These are phyloP conservation scores for Pterula multifida DNA, from an alignment of 1,284 basidiomycete genomes.

Conservation along the genomic window DNA sequence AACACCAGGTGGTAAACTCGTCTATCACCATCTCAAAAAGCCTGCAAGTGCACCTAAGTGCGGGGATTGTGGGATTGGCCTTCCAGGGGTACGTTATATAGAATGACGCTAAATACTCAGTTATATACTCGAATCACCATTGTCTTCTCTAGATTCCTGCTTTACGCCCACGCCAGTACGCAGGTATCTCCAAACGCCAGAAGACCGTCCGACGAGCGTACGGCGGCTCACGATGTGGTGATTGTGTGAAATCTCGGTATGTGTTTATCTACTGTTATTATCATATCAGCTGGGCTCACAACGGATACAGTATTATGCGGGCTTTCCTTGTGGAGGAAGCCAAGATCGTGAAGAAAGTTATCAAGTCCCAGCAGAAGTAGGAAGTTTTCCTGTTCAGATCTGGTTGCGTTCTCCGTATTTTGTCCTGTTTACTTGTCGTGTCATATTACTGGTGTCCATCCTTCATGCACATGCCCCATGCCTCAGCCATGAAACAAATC, in stretches of 20 bases:
- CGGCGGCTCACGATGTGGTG: slow-evolving; percentile 90
- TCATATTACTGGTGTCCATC: not conserved
- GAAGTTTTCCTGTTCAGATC: not conserved
- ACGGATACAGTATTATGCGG: slow-evolving; percentile 71
- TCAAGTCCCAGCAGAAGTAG: slow-evolving; percentile 71
- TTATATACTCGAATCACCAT: not conserved
- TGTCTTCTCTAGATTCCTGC: slow-evolving; percentile 60
- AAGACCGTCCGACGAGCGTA: slow-evolving; percentile 93
- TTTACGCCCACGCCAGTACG: slow-evolving; percentile 87
- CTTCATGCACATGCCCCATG: not conserved
- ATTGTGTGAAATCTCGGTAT: slow-evolving; percentile 85
- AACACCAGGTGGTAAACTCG: slow-evolving; percentile 90
- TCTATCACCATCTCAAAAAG: slow-evolving; percentile 89
- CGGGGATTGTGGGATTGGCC: slow-evolving; percentile 88
- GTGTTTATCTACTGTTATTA: slow-evolving; percentile 17
- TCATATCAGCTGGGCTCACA: slow-evolving; percentile 1
- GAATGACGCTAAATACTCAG: not conserved
- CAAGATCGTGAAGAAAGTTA: slow-evolving; percentile 99
- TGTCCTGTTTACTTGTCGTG: not conserved
- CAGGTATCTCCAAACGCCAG: slow-evolving; percentile 88
- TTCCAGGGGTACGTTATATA: slow-evolving; percentile 72
- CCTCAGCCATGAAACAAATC: not conserved
- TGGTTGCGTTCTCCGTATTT: not conserved
- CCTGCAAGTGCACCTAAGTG: slow-evolving; percentile 85
- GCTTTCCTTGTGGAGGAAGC: slow-evolving; percentile 99